These are phyloP conservation scores for Phytophthora podocarpi DNA, from an alignment of 352 stramenopile species.

Conservation along the genomic window DNA sequence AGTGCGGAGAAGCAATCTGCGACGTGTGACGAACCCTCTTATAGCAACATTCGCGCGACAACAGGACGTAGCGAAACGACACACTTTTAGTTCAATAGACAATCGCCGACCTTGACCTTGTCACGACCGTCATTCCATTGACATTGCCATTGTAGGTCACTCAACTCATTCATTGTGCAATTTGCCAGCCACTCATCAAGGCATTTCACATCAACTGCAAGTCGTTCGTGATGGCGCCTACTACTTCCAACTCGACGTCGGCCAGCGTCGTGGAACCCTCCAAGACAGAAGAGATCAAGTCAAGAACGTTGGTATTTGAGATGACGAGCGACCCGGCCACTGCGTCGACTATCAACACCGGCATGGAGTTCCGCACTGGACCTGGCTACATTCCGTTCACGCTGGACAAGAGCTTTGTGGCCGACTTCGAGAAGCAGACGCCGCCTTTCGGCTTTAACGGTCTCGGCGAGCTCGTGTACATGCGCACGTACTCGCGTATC, in stretches of 20 bases:
- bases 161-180: conserved; percentile 26
- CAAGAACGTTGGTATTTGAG: conserved; percentile 15
- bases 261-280: conserved; percentile 7
- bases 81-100: conserved; percentile 10
- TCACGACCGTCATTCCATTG: not conserved
- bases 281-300: not conserved
- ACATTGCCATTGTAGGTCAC: no score
- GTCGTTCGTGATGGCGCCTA: conserved; percentile 29
- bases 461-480: conserved; percentile 93
- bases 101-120: no score
- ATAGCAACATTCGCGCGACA: conserved; percentile 7
- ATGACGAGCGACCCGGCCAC: conserved; percentile 5
- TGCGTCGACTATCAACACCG: conserved; percentile 17
- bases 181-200: conserved; percentile 11
- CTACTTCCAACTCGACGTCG: conserved; percentile 15
- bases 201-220: not conserved
- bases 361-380: conserved; percentile 16
- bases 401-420: conserved; percentile 51
- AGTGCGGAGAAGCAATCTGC: conserved; percentile 17
- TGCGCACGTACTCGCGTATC: conserved; percentile 90
- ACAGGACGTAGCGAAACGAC: conserved; percentile 24
- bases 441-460: conserved; percentile 95
- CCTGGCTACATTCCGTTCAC: conserved; percentile 32
- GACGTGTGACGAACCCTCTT: conserved; percentile 21
- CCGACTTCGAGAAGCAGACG: conserved; percentile 44